Evolutionary conservation across 2,329 filamentous ascomycete species (phyloP).

Genomic region (Pestalotiopsis sp.): DNA sequence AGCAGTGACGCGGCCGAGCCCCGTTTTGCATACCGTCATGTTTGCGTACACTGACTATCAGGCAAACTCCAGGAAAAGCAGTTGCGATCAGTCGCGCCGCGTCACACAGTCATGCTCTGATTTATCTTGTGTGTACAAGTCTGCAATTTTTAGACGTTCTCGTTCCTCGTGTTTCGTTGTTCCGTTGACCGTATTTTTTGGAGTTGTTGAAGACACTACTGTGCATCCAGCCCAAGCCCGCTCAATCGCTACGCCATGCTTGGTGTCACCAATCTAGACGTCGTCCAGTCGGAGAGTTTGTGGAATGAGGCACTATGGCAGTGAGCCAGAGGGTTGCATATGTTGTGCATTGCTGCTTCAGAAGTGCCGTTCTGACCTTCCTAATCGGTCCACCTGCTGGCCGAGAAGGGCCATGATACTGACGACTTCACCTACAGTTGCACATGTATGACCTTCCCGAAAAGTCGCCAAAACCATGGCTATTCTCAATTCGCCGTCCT

Average conservation of each 20-base stretch:
- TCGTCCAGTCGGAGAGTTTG: background rate
- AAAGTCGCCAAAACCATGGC: background rate
- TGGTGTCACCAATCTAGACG: background rate
- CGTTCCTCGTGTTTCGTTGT: too few relatives aligned
- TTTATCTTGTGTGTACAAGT: background rate
- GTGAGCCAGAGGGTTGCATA: background rate
- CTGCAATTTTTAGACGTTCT: too few relatives aligned
- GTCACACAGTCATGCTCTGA: background rate
- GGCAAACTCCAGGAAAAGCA: background rate
- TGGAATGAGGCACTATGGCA: background rate
- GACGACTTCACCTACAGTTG: background rate
- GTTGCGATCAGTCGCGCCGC: background rate
- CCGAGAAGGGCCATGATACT: background rate
- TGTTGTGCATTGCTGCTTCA: background rate
- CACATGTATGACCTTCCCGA: slow-evolving; percentile 6
- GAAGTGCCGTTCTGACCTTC: background rate
- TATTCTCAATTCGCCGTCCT: background rate
- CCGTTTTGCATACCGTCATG: background rate
- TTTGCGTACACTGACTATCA: background rate
- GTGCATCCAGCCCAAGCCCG: background rate
- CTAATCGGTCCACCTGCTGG: background rate
- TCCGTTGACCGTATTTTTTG: background rate
- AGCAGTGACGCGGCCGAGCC: background rate
- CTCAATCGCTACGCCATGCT: background rate
- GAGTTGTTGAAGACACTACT: background rate